Percentiles rank a stretch among this genome's conserved stretches.
These are phyloP conservation scores for Gracilariopsis chorda DNA, from an alignment of 23 red algal genomes.

Conservation along the genomic window DNA sequence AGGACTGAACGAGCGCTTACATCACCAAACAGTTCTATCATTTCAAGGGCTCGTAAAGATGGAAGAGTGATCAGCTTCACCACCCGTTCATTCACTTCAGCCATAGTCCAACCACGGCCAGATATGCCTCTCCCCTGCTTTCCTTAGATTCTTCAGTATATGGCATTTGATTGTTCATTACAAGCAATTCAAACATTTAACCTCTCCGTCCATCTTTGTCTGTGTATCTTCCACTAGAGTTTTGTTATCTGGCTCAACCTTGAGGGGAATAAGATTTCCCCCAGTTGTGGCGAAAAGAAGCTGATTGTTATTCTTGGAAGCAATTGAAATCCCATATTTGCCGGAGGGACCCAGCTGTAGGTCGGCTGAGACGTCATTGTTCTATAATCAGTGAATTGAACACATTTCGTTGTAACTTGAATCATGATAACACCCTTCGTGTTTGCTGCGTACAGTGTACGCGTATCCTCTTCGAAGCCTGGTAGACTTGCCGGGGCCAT, in stretches of 20 bases:
- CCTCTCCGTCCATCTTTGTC: constrained; percentile 68
- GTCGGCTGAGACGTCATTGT: constrained; percentile 42
- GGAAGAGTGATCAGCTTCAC: constrained; percentile 79
- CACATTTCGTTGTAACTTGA: constrained; percentile 71
- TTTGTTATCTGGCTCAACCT: constrained; percentile 44
- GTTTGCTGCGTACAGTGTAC: constrained; percentile 76
- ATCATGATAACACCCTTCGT: constrained; percentile 69
- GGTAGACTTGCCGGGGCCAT: constrained; percentile 69
- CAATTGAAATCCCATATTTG: constrained; percentile 58
- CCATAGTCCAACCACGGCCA: constrained; percentile 81
- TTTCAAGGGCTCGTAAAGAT: constrained; percentile 46
- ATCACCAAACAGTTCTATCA: constrained; percentile 56
- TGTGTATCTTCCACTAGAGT: constrained; percentile 54
- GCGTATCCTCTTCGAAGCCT: constrained; percentile 62
- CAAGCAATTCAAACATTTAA: constrained; percentile 79
- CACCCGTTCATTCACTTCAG: constrained; percentile 60
- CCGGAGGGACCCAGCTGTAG: constrained; percentile 63
- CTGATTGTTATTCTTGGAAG: constrained; percentile 66
- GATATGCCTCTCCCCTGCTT: constrained; percentile 26
- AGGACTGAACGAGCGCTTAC: constrained; percentile 77
- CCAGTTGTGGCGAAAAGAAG: constrained; percentile 77
- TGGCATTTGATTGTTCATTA: constrained; percentile 20
- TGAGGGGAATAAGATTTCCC: constrained; percentile 68
- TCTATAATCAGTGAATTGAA: constrained; percentile 55
- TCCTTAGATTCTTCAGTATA: background rate